These are phyloP conservation scores for Russula earlei DNA, from an alignment of 768 basidiomycete genomes.

Conservation along the genomic window DNA sequence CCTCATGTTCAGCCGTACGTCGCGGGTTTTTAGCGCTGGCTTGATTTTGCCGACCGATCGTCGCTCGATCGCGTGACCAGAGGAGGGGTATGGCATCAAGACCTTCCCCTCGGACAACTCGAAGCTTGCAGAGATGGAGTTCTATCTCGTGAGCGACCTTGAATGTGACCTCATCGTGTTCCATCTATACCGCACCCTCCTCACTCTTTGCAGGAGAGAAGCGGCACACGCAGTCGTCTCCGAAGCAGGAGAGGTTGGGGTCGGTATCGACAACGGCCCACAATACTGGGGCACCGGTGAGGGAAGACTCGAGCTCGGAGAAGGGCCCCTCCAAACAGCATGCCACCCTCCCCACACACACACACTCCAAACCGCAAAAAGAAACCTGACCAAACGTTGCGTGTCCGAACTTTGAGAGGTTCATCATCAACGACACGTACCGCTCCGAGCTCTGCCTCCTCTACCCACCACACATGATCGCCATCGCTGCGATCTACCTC, in stretches of 20 bases:
- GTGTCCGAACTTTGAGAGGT: conserved; percentile 40
- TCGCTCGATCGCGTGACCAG: conserved; percentile 25
- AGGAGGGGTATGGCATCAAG: conserved; percentile 63
- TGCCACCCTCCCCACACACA: conserved; percentile 54
- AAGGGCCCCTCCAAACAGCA: conserved; percentile 77
- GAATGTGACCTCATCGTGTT: conserved; percentile 90
- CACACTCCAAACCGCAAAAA: background rate
- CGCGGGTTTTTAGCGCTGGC: background rate
- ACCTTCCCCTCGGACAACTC: conserved; percentile 82
- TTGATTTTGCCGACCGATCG: too few relatives aligned
- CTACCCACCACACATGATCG: conserved; percentile 91
- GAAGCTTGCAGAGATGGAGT: conserved; percentile 97
- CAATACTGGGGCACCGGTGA: conserved; percentile 77
- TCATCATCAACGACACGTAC: conserved; percentile 94
- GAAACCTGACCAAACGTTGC: background rate
- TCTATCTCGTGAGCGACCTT: conserved; percentile 93
- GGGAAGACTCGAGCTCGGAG: conserved; percentile 64
- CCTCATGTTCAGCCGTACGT: conserved; percentile 61
- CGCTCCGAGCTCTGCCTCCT: conserved; percentile 89
- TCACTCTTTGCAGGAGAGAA: conserved; percentile 64
- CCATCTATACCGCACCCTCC: conserved; percentile 88
- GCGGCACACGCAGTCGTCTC: conserved; percentile 35
- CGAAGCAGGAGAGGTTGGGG: conserved; percentile 47
- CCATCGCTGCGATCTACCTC: conserved; percentile 85
- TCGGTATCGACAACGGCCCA: conserved; percentile 45